phyloP scores from a whole-genome alignment of 2,329 filamentous ascomycete genomes.

The Ophiocordyceps robertsii region DNA sequence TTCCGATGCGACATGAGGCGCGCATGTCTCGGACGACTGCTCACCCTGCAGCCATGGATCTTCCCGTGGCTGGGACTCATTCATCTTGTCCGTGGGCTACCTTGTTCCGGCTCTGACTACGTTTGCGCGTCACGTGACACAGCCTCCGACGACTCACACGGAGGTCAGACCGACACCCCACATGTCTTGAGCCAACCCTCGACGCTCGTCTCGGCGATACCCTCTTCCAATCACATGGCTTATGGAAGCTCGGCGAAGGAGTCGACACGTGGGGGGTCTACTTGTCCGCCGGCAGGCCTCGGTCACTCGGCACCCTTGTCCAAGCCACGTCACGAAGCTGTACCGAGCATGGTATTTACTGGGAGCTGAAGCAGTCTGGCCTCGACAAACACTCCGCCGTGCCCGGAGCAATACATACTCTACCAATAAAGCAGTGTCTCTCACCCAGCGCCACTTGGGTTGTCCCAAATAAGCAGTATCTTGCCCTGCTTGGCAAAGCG shows the following conservation, averaged over 20 bases:
- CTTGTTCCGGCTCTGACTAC: no score
- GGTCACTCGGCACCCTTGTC: background rate
- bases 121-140: no score
- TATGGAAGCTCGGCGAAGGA: no score
- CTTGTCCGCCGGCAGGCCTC: no score
- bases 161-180: no score
- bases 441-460: slow-evolving; percentile 6
- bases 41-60: background rate
- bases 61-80: no score
- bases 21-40: background rate
- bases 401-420: slow-evolving; percentile 8
- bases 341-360: background rate
- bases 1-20: background rate
- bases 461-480: slow-evolving; percentile 17
- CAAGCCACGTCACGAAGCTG: background rate
- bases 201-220: no score
- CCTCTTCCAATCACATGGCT: no score
- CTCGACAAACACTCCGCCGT: slow-evolving; percentile 6
- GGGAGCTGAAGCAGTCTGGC: background rate
- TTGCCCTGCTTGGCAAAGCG: slow-evolving; percentile 20
- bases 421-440: slow-evolving; percentile 9
- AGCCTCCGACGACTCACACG: no score
- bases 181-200: no score
- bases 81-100: no score
- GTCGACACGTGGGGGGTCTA: no score